phyloP scores from a whole-genome alignment of 2,329 filamentous ascomycete genomes.

The Sporothrix brasiliensis region DNA sequence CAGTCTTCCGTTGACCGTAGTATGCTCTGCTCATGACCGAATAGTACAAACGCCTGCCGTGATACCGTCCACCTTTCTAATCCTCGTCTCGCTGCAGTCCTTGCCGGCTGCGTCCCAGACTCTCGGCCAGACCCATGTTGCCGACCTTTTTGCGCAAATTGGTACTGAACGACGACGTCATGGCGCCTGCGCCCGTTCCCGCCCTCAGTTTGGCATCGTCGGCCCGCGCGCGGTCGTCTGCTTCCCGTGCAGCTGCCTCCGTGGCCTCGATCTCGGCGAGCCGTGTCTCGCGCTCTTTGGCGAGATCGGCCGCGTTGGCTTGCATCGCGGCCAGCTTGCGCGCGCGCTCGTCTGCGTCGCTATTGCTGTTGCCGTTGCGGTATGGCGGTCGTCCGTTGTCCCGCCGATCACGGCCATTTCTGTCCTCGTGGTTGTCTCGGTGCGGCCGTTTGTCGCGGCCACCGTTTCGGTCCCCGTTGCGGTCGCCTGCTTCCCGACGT shows the following conservation, averaged over 20 bases:
- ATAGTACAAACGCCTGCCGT: not conserved
- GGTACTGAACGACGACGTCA: constrained; percentile 58
- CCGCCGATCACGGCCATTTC: constrained; percentile 22
- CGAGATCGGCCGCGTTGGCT: constrained; percentile 68
- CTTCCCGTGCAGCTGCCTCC: constrained; percentile 66
- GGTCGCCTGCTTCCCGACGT: constrained; percentile 2
- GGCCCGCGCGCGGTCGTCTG: constrained; percentile 65
- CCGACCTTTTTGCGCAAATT: constrained; percentile 63
- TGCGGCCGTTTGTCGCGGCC: not conserved
- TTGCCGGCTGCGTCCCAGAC: constrained; percentile 54
- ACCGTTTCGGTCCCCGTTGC: constrained; percentile 24
- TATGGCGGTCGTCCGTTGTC: constrained; percentile 11
- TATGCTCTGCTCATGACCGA: not conserved
- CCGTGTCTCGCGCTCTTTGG: constrained; percentile 68
- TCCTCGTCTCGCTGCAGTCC: constrained; percentile 53
- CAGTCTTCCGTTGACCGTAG: not conserved
- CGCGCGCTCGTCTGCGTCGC: constrained; percentile 54
- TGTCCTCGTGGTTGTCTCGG: constrained; percentile 24
- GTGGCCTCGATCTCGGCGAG: constrained; percentile 66
- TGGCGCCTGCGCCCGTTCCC: constrained; percentile 17
- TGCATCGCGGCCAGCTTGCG: constrained; percentile 74
- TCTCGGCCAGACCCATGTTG: constrained; percentile 55
- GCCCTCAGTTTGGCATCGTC: constrained; percentile 44
- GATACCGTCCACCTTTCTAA: constrained; percentile 34
- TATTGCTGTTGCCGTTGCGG: constrained; percentile 42